Conservation (phyloP, 768 basidiomycete species). For the Termitomyces sp. region DNA sequence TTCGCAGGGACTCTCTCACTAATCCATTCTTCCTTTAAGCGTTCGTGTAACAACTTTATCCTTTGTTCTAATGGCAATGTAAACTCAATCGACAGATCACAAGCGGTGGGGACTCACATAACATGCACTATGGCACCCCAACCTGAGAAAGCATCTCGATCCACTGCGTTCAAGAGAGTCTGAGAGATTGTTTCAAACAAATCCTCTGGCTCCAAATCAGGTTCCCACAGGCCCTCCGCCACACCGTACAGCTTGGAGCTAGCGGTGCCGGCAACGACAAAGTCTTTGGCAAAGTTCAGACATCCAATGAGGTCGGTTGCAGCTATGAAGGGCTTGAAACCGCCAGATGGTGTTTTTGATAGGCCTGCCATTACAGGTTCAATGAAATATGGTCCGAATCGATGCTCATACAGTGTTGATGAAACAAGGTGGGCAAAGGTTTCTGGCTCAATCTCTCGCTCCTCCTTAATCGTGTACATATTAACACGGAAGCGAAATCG, state of each 20-base stretch:
- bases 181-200: conserved; percentile 98
- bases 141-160: conserved; percentile 94
- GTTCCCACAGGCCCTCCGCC: conserved; percentile 98
- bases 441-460: conserved; percentile 93
- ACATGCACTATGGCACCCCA: conserved; percentile 96
- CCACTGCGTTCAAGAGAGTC: conserved; percentile 90
- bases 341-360: conserved; percentile 65
- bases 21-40: conserved; percentile 92
- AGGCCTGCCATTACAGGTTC: conserved; percentile 96
- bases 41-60: conserved; percentile 79
- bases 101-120: conserved; percentile 58
- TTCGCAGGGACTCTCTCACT: conserved; percentile 14
- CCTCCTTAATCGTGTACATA: conserved; percentile 99
- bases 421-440: conserved; percentile 95
- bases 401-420: conserved; percentile 90
- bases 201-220: conserved; percentile 92
- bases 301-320: conserved; percentile 93
- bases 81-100: conserved; percentile 1
- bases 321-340: conserved; percentile 88
- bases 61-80: conserved; percentile 47
- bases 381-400: conserved; percentile 95
- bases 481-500: conserved; percentile 91
- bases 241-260: conserved; percentile 92
- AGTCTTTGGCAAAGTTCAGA: conserved; percentile 92
- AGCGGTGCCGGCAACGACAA: conserved; percentile 93